Percentiles rank a stretch among this genome's conserved stretches.
phyloP scores from a whole-genome alignment of 441 rosid genomes.

The Adansonia gregorii region DNA sequence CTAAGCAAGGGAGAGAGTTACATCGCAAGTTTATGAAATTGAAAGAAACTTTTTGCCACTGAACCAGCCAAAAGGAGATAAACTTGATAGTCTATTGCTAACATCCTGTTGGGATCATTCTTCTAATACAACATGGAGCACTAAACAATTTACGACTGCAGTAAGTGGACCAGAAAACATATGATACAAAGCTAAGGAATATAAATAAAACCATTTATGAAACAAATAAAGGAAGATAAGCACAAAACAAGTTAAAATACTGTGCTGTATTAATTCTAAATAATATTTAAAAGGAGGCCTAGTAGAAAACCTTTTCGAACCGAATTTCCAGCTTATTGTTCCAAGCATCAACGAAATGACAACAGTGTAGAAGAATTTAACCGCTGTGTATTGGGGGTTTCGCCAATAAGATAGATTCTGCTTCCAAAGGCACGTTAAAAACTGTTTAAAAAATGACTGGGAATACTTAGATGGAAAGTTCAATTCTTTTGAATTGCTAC shows the following conservation, averaged over 20 bases:
- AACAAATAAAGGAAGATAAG: background rate
- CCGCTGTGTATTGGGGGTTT: constrained; percentile 95
- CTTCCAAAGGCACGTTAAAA: constrained; percentile 92
- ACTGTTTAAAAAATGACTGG: constrained; percentile 70
- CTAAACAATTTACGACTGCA: background rate
- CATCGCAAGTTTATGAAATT: no score
- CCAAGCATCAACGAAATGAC: constrained; percentile 94
- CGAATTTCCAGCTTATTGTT: constrained; percentile 92
- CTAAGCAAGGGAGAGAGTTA: no score
- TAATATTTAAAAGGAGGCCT: constrained; percentile 10
- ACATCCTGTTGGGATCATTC: no score
- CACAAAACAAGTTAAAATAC: background rate
- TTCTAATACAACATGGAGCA: background rate
- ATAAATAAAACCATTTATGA: background rate
- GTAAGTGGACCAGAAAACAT: background rate
- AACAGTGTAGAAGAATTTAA: constrained; percentile 91
- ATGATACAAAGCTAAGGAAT: background rate
- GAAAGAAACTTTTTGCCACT: no score
- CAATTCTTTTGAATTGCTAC: constrained; percentile 55
- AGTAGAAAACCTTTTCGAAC: constrained; percentile 65
- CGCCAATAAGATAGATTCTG: constrained; percentile 95
- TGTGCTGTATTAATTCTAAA: background rate
- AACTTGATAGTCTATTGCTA: no score
- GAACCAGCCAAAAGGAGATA: no score
- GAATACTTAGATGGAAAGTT: constrained; percentile 83